Conservation (phyloP, 2,329 filamentous ascomycete species). For the Botrytis squamosa region DNA sequence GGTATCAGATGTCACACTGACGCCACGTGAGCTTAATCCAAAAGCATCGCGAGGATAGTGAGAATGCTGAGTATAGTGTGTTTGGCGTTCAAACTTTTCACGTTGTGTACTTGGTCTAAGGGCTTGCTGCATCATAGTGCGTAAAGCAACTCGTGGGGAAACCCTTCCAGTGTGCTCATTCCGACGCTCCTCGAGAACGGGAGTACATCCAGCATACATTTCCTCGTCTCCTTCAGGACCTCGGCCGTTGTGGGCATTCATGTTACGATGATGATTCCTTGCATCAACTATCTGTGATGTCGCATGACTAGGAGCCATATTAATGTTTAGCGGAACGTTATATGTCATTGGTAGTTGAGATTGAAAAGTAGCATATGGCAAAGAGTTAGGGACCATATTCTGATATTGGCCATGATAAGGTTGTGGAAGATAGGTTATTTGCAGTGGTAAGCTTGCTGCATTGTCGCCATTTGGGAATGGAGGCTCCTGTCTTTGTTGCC, state of each 20-base stretch:
- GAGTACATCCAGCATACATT: background rate
- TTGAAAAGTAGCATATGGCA: background rate
- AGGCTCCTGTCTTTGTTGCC: background rate
- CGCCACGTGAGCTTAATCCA: background rate
- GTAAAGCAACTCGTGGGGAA: constrained; percentile 15
- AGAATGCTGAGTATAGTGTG: constrained; percentile 4
- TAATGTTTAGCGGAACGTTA: constrained; percentile 8
- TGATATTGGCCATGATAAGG: constrained; percentile 7
- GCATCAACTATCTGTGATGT: background rate
- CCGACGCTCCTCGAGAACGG: background rate
- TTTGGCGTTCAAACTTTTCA: background rate
- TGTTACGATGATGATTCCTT: background rate
- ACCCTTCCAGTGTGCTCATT: background rate
- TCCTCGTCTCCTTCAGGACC: background rate
- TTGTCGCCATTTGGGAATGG: background rate
- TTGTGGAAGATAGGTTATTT: constrained; percentile 7
- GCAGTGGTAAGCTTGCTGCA: constrained; percentile 8
- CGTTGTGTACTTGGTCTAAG: background rate
- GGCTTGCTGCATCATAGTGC: constrained; percentile 15
- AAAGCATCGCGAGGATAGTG: background rate
- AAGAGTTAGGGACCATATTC: background rate
- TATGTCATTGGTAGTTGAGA: constrained; percentile 5
- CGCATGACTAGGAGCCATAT: constrained; percentile 2
- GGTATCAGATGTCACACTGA: constrained; percentile 2
- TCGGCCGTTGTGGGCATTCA: background rate